phyloP scores from a whole-genome alignment of 805 yeast genomes.

The Lachancea nothofagi region DNA sequence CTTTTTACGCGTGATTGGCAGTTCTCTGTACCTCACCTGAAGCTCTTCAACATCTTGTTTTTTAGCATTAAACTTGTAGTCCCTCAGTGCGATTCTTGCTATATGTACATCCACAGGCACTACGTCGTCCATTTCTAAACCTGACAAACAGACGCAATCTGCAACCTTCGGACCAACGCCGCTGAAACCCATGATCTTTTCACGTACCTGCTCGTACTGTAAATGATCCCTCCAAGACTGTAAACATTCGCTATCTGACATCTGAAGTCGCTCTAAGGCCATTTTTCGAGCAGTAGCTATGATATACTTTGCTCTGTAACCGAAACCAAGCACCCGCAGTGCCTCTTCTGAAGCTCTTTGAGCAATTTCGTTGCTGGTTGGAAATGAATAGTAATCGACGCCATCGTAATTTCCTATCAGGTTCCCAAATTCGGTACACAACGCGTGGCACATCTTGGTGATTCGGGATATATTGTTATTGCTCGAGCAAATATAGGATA shows the following conservation, averaged over 20 bases:
- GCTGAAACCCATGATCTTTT: conserved; percentile 49
- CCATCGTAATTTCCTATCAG: conserved; percentile 50
- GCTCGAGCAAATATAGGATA: conserved; percentile 91
- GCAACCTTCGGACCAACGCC: conserved; percentile 99
- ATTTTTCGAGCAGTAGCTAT: conserved; percentile 65
- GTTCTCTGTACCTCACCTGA: conserved; percentile 22
- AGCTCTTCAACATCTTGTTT: conserved; percentile 29
- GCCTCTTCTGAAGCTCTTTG: conserved; percentile 38
- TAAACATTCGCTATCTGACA: conserved; percentile 33
- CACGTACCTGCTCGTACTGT: conserved; percentile 35
- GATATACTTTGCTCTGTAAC: conserved; percentile 88
- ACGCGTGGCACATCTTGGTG: conserved; percentile 81
- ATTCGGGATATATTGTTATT: conserved; percentile 93
- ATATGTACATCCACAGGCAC: conserved; percentile 97
- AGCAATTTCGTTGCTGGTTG: conserved; percentile 51
- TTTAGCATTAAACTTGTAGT: conserved; percentile 49
- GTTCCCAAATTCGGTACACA: conserved; percentile 68
- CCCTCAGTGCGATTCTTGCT: conserved; percentile 79
- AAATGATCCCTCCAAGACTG: conserved; percentile 37
- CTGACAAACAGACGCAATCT: conserved; percentile 83
- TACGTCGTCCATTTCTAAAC: conserved; percentile 53
- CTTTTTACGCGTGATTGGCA: conserved; percentile 31
- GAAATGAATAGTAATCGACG: conserved; percentile 63
- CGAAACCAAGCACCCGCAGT: conserved; percentile 55
- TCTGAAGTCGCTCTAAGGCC: conserved; percentile 27